Evolutionary conservation across 768 basidiomycete genomes (phyloP), one percentile per base, ranked within the genome.

Genomic region (Kondoa malvinella): DNA sequence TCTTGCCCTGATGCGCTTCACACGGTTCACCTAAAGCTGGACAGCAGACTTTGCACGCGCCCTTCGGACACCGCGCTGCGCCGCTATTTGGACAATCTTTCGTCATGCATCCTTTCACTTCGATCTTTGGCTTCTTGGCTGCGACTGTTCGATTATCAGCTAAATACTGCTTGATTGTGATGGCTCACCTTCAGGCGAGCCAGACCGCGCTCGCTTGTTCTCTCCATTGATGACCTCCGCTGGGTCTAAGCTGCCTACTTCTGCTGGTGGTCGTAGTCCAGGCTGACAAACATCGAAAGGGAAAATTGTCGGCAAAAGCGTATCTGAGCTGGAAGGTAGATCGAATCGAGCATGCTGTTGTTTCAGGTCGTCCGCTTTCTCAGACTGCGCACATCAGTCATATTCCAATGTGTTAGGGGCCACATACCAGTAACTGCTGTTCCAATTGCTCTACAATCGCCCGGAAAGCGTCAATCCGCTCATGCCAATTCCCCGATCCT

Each of bases 341-440:
- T 50, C 40, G 40, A 50, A 50, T 50, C 21, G 40, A 50, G 40
- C 25, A 2, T 61, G 31, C 15, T 50, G 32, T 29, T 61, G 31
- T 56, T n/a, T 32, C 12, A 50, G 40, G 12, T 50, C 61, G 4
- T 32, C 62, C 56, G 34, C 40, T 56, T 34, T 31, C 16, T 58
- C 66, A 26, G 57, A 25, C 31, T 27, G 75, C 82, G 76, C 72
- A 82, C 83, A 71, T 81, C 81, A 79, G 88, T n/a, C n/a, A n/a
- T 85, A 58, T 77, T 74, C 17, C 83, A 82, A 56, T 90, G 73
- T 31, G 79, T 81, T 4, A 82, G 76, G n/a, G 15, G 50, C 50
- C 25, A 25, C 15, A 60, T 60, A 25, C 58, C n/a, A 14, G 14
- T 31, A 60, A 4, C 25, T 4, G 25, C 27, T 26, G 58, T 31